Conservation (phyloP, 2,329 filamentous ascomycete genomes). For the Pyricularia pennisetigena region DNA sequence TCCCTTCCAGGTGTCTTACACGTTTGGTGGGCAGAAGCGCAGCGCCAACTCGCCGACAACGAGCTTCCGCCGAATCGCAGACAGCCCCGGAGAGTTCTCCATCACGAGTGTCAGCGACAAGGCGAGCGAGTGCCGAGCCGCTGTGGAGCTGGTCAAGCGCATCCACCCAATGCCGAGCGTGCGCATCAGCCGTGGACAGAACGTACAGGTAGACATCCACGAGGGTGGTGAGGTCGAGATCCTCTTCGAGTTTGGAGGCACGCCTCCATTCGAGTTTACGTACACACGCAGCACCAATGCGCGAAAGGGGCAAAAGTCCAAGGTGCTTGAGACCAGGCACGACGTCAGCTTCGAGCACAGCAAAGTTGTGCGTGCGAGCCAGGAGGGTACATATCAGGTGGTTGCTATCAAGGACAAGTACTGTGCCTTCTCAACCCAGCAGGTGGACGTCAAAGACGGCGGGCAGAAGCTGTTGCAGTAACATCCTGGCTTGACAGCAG, state of each 20-base stretch:
- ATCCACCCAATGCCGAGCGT: conserved; percentile 93
- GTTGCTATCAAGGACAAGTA: conserved; percentile 90
- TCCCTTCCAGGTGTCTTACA: conserved; percentile 89
- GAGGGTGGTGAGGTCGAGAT: conserved; percentile 93
- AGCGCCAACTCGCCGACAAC: conserved; percentile 73
- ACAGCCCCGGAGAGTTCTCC: conserved; percentile 78
- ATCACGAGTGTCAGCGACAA: conserved; percentile 83
- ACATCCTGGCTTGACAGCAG: background rate
- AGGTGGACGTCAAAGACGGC: conserved; percentile 31
- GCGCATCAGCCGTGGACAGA: conserved; percentile 74
- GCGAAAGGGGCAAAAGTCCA: conserved; percentile 60
- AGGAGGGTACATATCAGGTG: conserved; percentile 96
- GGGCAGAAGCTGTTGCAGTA: conserved; percentile 23
- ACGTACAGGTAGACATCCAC: conserved; percentile 83
- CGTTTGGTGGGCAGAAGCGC: conserved; percentile 68
- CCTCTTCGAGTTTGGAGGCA: conserved; percentile 89
- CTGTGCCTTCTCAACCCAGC: conserved; percentile 76
- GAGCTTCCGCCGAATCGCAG: conserved; percentile 86
- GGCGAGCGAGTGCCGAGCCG: conserved; percentile 77
- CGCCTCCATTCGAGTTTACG: conserved; percentile 94
- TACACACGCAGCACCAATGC: conserved; percentile 87
- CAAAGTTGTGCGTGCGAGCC: conserved; percentile 74
- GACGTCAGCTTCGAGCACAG: conserved; percentile 74
- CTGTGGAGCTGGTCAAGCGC: conserved; percentile 65
- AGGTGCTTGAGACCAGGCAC: conserved; percentile 82